Evolutionary conservation across 495 filamentous ascomycete species (phyloP).

Genomic region (Opeltia flavorubescens): DNA sequence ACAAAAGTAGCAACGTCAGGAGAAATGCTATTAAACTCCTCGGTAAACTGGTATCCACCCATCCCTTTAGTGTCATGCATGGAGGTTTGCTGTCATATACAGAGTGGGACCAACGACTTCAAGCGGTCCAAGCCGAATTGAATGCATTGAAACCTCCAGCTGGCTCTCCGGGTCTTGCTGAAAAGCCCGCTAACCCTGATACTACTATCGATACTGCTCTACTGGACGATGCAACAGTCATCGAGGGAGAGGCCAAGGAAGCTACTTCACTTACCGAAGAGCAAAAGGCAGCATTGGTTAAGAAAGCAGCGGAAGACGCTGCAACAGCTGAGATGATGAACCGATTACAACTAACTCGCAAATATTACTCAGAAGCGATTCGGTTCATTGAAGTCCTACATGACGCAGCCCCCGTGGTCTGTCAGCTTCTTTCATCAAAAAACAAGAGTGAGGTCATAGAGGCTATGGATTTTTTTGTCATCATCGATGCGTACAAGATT

Average conservation of each 20-base stretch:
- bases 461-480: slow-evolving; percentile 96
- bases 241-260: slow-evolving; percentile 48
- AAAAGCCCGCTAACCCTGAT: slow-evolving; percentile 36
- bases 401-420: slow-evolving; percentile 57
- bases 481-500: slow-evolving; percentile 87
- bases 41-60: slow-evolving; percentile 73
- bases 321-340: slow-evolving; percentile 68
- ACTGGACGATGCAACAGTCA: slow-evolving; percentile 75
- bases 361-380: slow-evolving; percentile 84
- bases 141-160: slow-evolving; percentile 65
- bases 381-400: slow-evolving; percentile 93
- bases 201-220: slow-evolving; percentile 59
- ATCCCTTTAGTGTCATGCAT: slow-evolving; percentile 86
- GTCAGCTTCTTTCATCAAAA: slow-evolving; percentile 75
- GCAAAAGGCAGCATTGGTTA: slow-evolving; percentile 33
- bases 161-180: slow-evolving; percentile 62
- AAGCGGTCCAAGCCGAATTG: slow-evolving; percentile 68
- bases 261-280: slow-evolving; percentile 47
- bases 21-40: slow-evolving; percentile 91
- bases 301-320: slow-evolving; percentile 60
- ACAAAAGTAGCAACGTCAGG: slow-evolving; percentile 95
- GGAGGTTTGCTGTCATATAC: slow-evolving; percentile 71
- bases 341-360: slow-evolving; percentile 69
- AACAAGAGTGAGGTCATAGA: slow-evolving; percentile 98
- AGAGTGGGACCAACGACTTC: slow-evolving; percentile 70